phyloP scores from a whole-genome alignment of 495 filamentous ascomycete species.

The Hypoxylon lienhwacheense region DNA sequence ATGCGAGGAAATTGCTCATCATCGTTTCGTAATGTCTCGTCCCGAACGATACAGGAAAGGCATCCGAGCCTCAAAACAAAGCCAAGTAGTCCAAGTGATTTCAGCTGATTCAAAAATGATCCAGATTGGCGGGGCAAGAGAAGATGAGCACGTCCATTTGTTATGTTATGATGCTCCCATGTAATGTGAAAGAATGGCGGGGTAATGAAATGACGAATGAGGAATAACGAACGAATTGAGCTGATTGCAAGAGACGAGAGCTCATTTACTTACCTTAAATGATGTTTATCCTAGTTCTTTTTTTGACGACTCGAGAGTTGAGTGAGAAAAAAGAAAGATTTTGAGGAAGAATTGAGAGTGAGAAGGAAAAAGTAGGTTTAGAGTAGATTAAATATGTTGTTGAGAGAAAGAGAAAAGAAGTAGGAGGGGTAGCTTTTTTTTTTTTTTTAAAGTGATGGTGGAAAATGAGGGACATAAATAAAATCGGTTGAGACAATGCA shows the following conservation, averaged over 20 bases:
- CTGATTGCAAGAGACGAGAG: constrained; percentile 11
- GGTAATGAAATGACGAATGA: too few relatives aligned
- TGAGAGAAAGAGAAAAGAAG: constrained; percentile 24
- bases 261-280: too few relatives aligned
- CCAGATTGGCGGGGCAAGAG: constrained; percentile 21
- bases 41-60: constrained; percentile 8
- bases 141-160: constrained; percentile 20
- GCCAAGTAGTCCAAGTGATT: too few relatives aligned
- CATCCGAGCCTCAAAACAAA: constrained; percentile 17
- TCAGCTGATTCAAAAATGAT: too few relatives aligned
- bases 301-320: constrained; percentile 22
- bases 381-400: constrained; percentile 31
- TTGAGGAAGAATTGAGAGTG: constrained; percentile 15
- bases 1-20: constrained; percentile 2
- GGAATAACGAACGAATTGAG: too few relatives aligned
- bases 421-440: constrained; percentile 34
- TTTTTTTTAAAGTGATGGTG: constrained; percentile 35
- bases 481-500: constrained; percentile 33
- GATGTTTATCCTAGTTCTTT: too few relatives aligned
- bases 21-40: constrained; percentile 9
- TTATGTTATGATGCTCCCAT: constrained; percentile 22
- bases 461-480: constrained; percentile 41
- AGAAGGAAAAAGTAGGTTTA: background rate
- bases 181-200: constrained; percentile 24
- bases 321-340: constrained; percentile 24